A percentile compares a stretch with the other conserved stretches of the same genome.
Evolutionary conservation across 192 early-diverging fungal genomes (phyloP).

Genomic region (Coemansia sp.): DNA sequence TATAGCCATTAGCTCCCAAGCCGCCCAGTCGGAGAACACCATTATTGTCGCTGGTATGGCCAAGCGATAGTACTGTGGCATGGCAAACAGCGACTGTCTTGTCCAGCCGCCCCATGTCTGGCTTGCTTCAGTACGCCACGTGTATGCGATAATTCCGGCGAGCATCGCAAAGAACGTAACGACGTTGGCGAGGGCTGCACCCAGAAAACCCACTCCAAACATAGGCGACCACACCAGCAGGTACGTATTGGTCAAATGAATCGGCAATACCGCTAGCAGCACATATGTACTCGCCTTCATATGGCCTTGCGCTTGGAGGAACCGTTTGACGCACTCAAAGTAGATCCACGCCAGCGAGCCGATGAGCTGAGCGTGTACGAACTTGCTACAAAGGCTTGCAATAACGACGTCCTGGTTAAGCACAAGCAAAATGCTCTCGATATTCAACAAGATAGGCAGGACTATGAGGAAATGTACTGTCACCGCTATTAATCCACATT

Average conservation of each 20-base stretch:
- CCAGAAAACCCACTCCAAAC: conserved; percentile 71
- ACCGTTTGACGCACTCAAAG: conserved; percentile 85
- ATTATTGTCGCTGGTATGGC: conserved; percentile 73
- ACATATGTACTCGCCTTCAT: conserved; percentile 84
- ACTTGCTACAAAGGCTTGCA: conserved; percentile 66
- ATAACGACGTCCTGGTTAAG: conserved; percentile 73
- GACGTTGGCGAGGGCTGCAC: conserved; percentile 78
- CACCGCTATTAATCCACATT: conserved; percentile 79
- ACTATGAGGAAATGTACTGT: conserved; percentile 69
- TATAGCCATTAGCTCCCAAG: conserved; percentile 49
- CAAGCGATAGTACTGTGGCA: conserved; percentile 59
- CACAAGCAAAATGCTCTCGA: conserved; percentile 65
- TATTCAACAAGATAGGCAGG: conserved; percentile 64
- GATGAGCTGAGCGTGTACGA: conserved; percentile 63
- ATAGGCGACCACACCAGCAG: conserved; percentile 72
- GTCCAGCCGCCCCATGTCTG: conserved; percentile 75
- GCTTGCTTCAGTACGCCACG: conserved; percentile 52
- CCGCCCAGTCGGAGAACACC: conserved; percentile 69
- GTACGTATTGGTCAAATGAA: conserved; percentile 77
- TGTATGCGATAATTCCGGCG: conserved; percentile 62
- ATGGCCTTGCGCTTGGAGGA: conserved; percentile 84
- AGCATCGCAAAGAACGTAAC: conserved; percentile 76
- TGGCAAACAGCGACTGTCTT: conserved; percentile 23
- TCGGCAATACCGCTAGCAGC: conserved; percentile 64
- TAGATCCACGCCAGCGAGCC: conserved; percentile 75